Evolutionary conservation across 306 rosid genomes (phyloP), one percentile per base, ranked within the genome.

Genomic region (Prunus armeniaca): DNA sequence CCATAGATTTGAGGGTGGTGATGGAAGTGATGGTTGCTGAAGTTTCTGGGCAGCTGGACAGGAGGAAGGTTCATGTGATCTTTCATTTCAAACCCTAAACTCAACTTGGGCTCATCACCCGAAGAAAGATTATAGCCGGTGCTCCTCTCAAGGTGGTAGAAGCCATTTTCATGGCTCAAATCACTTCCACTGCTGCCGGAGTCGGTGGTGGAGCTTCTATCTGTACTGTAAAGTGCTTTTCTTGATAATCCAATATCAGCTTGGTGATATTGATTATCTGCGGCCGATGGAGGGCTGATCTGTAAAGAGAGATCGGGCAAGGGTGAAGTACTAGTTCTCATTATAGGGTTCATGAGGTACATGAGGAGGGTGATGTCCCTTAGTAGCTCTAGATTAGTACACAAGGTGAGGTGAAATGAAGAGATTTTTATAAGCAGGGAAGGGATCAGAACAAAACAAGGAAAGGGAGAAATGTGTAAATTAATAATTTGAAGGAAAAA

Each of bases 111-210:
- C 17, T 64, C 82, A 8, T 78, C 75, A 45, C 61, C 46, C 25
- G 46, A n/a, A 61, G 63, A 60, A 62, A 49, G 84, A 67, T 68
- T 71, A 45, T 17, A 34, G 25, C 7, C 50, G n/a, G n/a, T 19
- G 52, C 27, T 45, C 27, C 66, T 65, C 25, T 73, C 79, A 13
- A 70, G 38, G 27, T 65, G 78, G 34, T 63, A 45, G 79, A 71
- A 49, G 43, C 77, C 83, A 73, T 78, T 87, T 77, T 95, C 97
- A 63, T 89, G 93, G 80, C 93, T 92, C 32, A 88, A 87, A 76
- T 90, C 97, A 76, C 97, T 89, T 47, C 82, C 91, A 60, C 96
- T 92, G 72, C 89, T 85, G 6, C 86, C 89, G 5, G 97, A 92
- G 65, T 88, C 87, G 22, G 95, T 83, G 76, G 91, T 69, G 13